Base-by-base conservation (phyloP, 805 yeast species). In the Candida jianshihensis region DNA sequence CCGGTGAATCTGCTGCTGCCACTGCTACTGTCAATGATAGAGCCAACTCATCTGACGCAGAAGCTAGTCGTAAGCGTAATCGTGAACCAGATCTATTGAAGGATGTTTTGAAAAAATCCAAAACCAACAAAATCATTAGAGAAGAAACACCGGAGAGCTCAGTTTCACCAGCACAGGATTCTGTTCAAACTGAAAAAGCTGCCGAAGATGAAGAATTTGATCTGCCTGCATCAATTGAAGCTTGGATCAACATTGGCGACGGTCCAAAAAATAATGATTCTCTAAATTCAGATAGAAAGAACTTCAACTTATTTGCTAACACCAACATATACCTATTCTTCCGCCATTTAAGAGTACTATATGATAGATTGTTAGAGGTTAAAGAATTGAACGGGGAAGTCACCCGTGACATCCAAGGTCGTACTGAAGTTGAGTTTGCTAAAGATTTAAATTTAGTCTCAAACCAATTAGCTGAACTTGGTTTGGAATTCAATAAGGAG, bases 321-420 rank as follows among this genome's bases (percentile, higher is more conserved):
- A 81, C 96, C 5, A 79, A 89, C 39, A 74, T 89, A 26, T 92
- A 92, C 54, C 84, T 88, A 24, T 88, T 92, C 50, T 75, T 88
- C 73, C 84, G 98, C 48, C 82, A 83, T 48, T 66, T 89, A 56
- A 78, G 85, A 44, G 83, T 86, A 3, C 60, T 92, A 17, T 90
- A 86, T 56, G 83, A 77, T 51, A 75, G 99, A 49, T 65, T 92
- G 39, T 61, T 64, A 18, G 96, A 88, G 51, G 76, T 89, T 36
- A 90, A 90, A 62, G 58, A 61, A 13, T 64, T 84, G 62, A 80
- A 85, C 52, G 72, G 67, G 3, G 73, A 62, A n/a, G 94, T 84
- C 4, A 68, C 81, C n/a, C 64, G 68, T 29, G 96, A 90, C 38
- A 70, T 90, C 35, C 72, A 71, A 28, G 63, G 73, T 18, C 68